Conservation (phyloP, 371 early-diverging fungal genomes). For the Mortierella sp. region DNA sequence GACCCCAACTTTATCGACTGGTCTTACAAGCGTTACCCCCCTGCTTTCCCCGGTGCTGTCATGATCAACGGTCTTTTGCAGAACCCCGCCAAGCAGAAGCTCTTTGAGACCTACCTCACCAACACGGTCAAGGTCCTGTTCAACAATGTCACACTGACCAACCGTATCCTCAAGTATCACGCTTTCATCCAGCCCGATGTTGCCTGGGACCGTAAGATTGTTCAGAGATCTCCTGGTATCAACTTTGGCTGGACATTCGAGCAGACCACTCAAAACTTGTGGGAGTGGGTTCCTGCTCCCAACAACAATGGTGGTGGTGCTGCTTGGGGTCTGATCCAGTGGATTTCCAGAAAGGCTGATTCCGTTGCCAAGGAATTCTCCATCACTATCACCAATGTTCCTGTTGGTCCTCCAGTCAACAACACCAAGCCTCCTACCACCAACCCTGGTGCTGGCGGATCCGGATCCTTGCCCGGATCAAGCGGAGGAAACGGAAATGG, state of each 20-base stretch:
- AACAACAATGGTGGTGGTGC: conserved; percentile 60
- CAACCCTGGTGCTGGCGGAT: neutral
- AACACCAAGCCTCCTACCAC: conserved; percentile 8
- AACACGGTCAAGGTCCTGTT: conserved; percentile 61
- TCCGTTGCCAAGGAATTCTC: conserved; percentile 57
- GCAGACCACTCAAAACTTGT: conserved; percentile 59
- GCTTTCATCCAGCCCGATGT: conserved; percentile 63
- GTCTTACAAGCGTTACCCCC: conserved; percentile 59
- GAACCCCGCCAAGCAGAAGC: conserved; percentile 54
- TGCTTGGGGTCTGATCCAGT: conserved; percentile 59
- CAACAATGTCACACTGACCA: conserved; percentile 63
- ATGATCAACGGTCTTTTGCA: conserved; percentile 64
- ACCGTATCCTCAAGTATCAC: conserved; percentile 62
- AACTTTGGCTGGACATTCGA: conserved; percentile 62
- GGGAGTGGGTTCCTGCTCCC: conserved; percentile 49
- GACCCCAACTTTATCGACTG: conserved; percentile 51
- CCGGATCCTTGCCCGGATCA: neutral
- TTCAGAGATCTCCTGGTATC: conserved; percentile 64
- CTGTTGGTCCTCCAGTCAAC: conserved; percentile 56
- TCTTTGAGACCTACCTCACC: conserved; percentile 62
- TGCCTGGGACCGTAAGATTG: conserved; percentile 62
- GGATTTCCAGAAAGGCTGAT: conserved; percentile 39
- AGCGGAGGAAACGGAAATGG: neutral
- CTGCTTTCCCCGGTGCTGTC: conserved; percentile 56
- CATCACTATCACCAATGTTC: conserved; percentile 52